Evolutionary conservation across 1,139 yeast species (phyloP).

Genomic region (Blastobotrys indianensis): DNA sequence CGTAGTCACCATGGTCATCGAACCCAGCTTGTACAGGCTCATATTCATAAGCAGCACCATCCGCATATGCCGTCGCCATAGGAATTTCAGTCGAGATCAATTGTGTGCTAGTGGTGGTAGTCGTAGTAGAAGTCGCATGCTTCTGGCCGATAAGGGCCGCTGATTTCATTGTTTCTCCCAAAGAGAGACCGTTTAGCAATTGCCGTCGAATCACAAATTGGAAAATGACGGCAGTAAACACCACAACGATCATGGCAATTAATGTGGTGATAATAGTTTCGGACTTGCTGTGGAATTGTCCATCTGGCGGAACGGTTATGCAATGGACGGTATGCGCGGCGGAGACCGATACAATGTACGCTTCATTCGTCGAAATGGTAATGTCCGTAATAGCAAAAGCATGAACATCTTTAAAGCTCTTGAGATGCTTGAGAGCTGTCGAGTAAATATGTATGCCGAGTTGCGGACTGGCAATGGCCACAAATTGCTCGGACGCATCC

Average conservation of each 20-base stretch:
- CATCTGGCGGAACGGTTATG: slow-evolving; percentile 49
- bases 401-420: slow-evolving; percentile 58
- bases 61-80: too few species aligned
- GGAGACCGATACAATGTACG: slow-evolving; percentile 66
- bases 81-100: too few species aligned
- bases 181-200: slow-evolving; percentile 34
- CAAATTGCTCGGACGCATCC: slow-evolving; percentile 48
- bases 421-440: slow-evolving; percentile 46
- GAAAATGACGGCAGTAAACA: slow-evolving; percentile 34
- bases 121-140: too few species aligned
- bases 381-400: slow-evolving; percentile 75
- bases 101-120: too few species aligned
- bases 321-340: slow-evolving; percentile 74
- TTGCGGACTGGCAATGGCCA: slow-evolving; percentile 74
- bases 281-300: slow-evolving; percentile 39
- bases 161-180: not conserved
- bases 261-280: slow-evolving; percentile 44
- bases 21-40: too few species aligned
- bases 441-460: slow-evolving; percentile 56
- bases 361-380: slow-evolving; percentile 63
- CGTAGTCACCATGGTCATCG: too few species aligned
- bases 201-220: slow-evolving; percentile 40
- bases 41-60: too few species aligned
- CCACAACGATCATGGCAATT: slow-evolving; percentile 43
- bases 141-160: too few species aligned